Percentiles rank a stretch among this genome's conserved stretches.
These are phyloP conservation scores for Medicago ruthenica DNA, from an alignment of 306 rosid genomes.

Conservation along the genomic window DNA sequence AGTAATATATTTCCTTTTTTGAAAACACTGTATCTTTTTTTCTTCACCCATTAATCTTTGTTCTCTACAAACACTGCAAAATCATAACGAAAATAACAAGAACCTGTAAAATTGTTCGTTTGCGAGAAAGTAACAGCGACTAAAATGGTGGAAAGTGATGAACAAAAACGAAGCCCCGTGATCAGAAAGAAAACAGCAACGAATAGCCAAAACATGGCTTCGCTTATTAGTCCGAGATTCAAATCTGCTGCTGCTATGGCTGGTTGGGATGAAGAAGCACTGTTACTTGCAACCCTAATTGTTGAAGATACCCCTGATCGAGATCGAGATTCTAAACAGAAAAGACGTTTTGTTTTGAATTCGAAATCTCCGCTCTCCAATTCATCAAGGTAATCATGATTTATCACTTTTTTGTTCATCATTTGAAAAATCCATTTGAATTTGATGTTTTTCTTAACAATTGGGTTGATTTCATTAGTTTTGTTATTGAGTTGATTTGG, in stretches of 20 bases:
- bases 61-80: not conserved
- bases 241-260: conserved; percentile 93
- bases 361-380: conserved; percentile 68
- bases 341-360: conserved; percentile 53
- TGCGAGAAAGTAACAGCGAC: not conserved
- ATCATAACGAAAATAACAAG: not conserved
- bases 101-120: not conserved
- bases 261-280: conserved; percentile 95
- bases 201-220: conserved; percentile 38
- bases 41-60: not conserved
- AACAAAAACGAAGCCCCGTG: conserved; percentile 44
- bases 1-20: not conserved
- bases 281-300: conserved; percentile 69
- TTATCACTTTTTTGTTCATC: not conserved
- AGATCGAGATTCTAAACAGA: conserved; percentile 62
- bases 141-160: conserved; percentile 61
- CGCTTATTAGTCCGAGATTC: conserved; percentile 76
- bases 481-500: not conserved
- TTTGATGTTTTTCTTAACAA: not conserved
- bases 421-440: not conserved
- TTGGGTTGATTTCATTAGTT: not conserved
- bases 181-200: conserved; percentile 33
- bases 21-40: not conserved
- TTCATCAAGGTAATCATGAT: conserved; percentile 61
- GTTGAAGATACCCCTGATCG: conserved; percentile 90